Conservation (phyloP, 2,329 filamentous ascomycete species). For the Niveomyces coronatus region DNA sequence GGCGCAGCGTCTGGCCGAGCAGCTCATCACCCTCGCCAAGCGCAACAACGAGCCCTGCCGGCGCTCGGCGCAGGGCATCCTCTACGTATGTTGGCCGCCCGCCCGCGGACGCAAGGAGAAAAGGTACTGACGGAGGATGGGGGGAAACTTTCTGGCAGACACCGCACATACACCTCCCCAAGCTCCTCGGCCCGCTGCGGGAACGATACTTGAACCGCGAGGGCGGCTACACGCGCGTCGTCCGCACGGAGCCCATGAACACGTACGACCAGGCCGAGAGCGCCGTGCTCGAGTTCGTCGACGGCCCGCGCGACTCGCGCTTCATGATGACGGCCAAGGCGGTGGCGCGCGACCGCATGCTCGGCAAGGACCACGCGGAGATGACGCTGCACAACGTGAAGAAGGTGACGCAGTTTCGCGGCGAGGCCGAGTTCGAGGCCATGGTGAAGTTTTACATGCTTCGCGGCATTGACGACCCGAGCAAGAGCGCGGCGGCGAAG, state of each 20-base stretch:
- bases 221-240: conserved; percentile 90
- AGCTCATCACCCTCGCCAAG: conserved; percentile 89
- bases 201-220: conserved; percentile 68
- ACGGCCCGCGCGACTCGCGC: conserved; percentile 86
- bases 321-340: conserved; percentile 89
- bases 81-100: conserved; percentile 57
- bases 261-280: conserved; percentile 74
- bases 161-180: conserved; percentile 62
- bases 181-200: conserved; percentile 76
- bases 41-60: conserved; percentile 76
- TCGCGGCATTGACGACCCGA: not conserved
- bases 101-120: not conserved
- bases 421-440: conserved; percentile 56
- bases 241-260: conserved; percentile 83
- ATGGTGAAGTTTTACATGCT: conserved; percentile 7
- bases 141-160: conserved; percentile 27
- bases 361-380: conserved; percentile 51
- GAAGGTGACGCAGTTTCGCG: conserved; percentile 76
- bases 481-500: not conserved
- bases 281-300: conserved; percentile 89
- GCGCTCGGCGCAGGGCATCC: conserved; percentile 64
- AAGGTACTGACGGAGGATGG: not conserved
- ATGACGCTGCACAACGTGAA: conserved; percentile 68
- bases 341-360: conserved; percentile 52
- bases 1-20: conserved; percentile 85